Conservation (phyloP, 495 filamentous ascomycete species). For the Lasiosphaeria hispida region DNA sequence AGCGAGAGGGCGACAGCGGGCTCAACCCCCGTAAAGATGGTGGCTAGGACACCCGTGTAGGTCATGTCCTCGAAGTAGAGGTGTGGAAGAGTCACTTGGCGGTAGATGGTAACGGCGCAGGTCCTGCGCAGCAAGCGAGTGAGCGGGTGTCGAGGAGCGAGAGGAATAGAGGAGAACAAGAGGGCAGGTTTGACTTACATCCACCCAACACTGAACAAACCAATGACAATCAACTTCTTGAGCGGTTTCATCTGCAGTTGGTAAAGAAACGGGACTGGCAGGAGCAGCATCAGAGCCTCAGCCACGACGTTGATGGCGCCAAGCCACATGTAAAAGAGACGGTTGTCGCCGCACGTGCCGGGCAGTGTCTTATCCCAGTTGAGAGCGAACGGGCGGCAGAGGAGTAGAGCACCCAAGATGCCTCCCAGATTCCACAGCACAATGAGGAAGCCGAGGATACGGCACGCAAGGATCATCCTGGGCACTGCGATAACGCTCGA, state of each 20-base stretch:
- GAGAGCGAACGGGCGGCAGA: constrained; percentile 19
- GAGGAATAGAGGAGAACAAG: neutral
- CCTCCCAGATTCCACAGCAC: constrained; percentile 11
- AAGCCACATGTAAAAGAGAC: constrained; percentile 18
- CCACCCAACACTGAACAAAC: constrained; percentile 18
- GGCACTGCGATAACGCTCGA: constrained; percentile 13
- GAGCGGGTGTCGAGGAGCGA: neutral
- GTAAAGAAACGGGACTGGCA: constrained; percentile 16
- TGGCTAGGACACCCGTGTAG: constrained; percentile 20
- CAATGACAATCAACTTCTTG: constrained; percentile 19
- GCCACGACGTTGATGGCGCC: constrained; percentile 16
- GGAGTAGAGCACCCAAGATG: constrained; percentile 11
- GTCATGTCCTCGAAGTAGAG: constrained; percentile 32
- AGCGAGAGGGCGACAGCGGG: constrained; percentile 28
- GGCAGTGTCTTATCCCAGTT: constrained; percentile 17
- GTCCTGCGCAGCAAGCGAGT: constrained; percentile 17
- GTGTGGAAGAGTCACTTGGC: constrained; percentile 21
- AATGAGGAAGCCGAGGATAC: constrained; percentile 13
- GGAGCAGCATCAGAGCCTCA: constrained; percentile 13
- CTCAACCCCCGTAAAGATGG: constrained; percentile 30
- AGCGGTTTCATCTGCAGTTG: constrained; percentile 9
- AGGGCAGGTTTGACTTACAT: constrained; percentile 10
- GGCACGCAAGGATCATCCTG: constrained; percentile 7
- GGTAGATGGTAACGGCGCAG: constrained; percentile 28
- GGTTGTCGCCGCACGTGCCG: constrained; percentile 17